Percentiles rank a stretch among this genome's conserved stretches.
These are phyloP conservation scores for Arctium lappa DNA, from an alignment of 129 eudicot genomes.

Conservation along the genomic window DNA sequence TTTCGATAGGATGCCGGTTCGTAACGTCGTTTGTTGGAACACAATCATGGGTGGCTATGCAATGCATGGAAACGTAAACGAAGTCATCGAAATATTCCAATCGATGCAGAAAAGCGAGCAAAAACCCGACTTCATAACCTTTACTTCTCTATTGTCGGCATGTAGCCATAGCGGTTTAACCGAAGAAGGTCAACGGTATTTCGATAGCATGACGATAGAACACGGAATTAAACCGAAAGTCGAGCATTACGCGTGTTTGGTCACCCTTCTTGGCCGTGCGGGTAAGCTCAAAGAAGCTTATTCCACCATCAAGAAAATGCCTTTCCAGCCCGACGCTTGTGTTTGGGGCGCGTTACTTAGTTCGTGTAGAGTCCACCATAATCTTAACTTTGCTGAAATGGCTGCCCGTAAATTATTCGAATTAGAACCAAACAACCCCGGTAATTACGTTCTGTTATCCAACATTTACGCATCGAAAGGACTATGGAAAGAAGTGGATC, in stretches of 20 bases:
- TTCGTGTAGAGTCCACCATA: conserved; percentile 76
- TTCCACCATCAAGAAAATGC: conserved; percentile 63
- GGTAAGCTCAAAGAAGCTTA: conserved; percentile 85
- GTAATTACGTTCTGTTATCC: conserved; percentile 78
- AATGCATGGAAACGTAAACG: conserved; percentile 64
- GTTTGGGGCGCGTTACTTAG: conserved; percentile 96
- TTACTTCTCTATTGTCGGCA: conserved; percentile 74
- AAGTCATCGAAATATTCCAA: conserved; percentile 58
- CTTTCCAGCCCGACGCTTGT: conserved; percentile 80
- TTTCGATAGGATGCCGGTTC: conserved; percentile 50
- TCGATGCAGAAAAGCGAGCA: conserved; percentile 49
- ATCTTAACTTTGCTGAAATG: conserved; percentile 53
- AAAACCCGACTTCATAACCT: conserved; percentile 72
- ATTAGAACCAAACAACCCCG: conserved; percentile 81
- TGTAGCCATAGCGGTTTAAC: conserved; percentile 87
- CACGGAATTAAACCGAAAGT: conserved; percentile 58
- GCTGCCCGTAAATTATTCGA: conserved; percentile 70
- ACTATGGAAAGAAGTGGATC: conserved; percentile 66
- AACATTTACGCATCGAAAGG: conserved; percentile 82
- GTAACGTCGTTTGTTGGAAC: conserved; percentile 79
- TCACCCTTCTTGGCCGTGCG: conserved; percentile 80
- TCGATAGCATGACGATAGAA: conserved; percentile 54
- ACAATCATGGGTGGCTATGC: conserved; percentile 82
- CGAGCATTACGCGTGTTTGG: conserved; percentile 91
- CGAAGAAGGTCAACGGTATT: conserved; percentile 62